Conservation (phyloP, 2,329 filamentous ascomycete species). For the Penicillium sp. region DNA sequence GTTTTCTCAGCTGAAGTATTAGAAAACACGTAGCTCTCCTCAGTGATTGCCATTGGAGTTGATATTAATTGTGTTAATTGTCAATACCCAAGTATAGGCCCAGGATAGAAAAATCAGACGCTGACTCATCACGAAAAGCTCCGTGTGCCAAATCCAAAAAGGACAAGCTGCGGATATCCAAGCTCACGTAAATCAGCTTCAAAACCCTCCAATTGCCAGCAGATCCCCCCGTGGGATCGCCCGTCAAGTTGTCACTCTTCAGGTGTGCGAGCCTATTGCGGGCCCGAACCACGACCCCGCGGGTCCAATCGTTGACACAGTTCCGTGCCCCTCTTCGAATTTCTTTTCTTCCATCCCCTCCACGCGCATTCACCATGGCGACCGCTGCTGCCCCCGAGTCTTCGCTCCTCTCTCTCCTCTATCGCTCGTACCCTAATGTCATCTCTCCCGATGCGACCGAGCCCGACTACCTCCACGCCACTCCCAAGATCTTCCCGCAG, state of each 20-base stretch:
- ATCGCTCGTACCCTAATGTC: constrained; percentile 48
- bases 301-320: constrained; percentile 30
- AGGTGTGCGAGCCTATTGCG: constrained; percentile 27
- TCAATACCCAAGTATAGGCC: no score
- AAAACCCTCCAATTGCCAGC: constrained; percentile 1
- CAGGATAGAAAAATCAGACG: neutral
- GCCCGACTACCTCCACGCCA: constrained; percentile 50
- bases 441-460: constrained; percentile 47
- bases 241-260: constrained; percentile 24
- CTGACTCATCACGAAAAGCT: constrained; percentile 3
- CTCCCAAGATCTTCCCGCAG: constrained; percentile 68
- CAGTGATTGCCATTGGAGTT: no score
- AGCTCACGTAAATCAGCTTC: neutral
- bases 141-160: neutral
- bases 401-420: constrained; percentile 50
- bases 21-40: no score
- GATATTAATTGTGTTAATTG: no score
- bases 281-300: constrained; percentile 29
- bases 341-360: constrained; percentile 29
- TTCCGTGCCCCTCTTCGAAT: constrained; percentile 37
- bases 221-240: constrained; percentile 19
- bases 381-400: constrained; percentile 44
- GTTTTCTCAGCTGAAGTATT: no score
- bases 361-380: constrained; percentile 33
- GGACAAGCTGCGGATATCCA: constrained; percentile 2